These are phyloP conservation scores for Monosporascus sp. DNA, from an alignment of 2,329 filamentous ascomycete species.

Conservation along the genomic window DNA sequence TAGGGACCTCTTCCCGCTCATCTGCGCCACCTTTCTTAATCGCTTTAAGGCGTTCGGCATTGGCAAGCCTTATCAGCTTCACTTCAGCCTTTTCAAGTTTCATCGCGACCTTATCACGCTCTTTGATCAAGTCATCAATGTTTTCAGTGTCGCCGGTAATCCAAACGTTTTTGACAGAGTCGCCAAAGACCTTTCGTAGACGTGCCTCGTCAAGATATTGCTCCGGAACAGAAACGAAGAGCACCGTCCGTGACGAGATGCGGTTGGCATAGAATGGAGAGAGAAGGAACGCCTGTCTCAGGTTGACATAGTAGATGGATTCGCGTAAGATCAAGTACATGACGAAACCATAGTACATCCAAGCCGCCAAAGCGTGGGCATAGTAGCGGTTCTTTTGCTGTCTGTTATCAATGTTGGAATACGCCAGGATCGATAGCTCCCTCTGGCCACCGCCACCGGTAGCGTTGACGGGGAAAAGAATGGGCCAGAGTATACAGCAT, in stretches of 20 bases:
- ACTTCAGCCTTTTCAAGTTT: conserved; percentile 84
- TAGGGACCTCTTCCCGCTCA: conserved; percentile 41
- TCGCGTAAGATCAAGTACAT: conserved; percentile 86
- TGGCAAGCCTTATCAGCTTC: conserved; percentile 74
- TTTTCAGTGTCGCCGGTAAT: conserved; percentile 71
- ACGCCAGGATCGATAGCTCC: conserved; percentile 73
- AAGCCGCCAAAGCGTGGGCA: conserved; percentile 74
- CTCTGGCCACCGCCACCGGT: conserved; percentile 63
- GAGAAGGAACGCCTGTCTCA: conserved; percentile 86
- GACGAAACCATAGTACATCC: conserved; percentile 81
- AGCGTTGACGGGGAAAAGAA: conserved; percentile 79
- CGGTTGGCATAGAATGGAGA: conserved; percentile 79
- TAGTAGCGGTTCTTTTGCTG: conserved; percentile 61
- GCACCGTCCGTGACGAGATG: conserved; percentile 82
- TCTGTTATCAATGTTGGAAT: conserved; percentile 64
- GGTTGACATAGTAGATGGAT: conserved; percentile 84
- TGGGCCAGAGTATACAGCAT: conserved; percentile 77
- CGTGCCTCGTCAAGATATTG: conserved; percentile 72
- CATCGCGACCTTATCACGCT: conserved; percentile 74
- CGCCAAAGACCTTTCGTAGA: conserved; percentile 74
- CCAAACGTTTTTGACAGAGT: conserved; percentile 79
- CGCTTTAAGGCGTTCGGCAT: conserved; percentile 63
- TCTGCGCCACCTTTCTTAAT: conserved; percentile 53
- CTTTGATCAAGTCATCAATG: conserved; percentile 73
- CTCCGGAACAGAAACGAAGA: conserved; percentile 80